These are phyloP conservation scores for Blastomyces parvus DNA, from an alignment of 2,329 filamentous ascomycete species.

Conservation along the genomic window DNA sequence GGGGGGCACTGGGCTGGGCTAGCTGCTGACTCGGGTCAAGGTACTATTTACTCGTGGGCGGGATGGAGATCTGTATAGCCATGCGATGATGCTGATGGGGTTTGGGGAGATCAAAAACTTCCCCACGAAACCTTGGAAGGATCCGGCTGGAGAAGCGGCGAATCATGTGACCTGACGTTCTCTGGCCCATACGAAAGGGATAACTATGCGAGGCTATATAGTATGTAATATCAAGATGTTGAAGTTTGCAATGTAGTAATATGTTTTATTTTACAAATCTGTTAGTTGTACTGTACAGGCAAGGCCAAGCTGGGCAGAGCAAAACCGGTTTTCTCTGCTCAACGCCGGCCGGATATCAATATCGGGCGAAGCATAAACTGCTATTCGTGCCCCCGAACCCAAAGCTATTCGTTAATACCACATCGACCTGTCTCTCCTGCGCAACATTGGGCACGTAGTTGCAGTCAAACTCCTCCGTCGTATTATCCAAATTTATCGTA, in stretches of 20 bases:
- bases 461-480: constrained; percentile 60
- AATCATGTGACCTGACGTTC: neutral
- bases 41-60: neutral
- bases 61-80: neutral
- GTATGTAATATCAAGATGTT: neutral
- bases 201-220: neutral
- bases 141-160: neutral
- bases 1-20: neutral
- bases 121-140: too few relatives aligned
- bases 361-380: constrained; percentile 60
- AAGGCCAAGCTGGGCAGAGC: neutral
- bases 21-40: neutral
- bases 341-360: constrained; percentile 8
- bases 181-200: neutral
- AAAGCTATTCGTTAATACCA: constrained; percentile 89
- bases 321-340: constrained; percentile 2
- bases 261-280: neutral
- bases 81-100: neutral
- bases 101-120: neutral
- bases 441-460: constrained; percentile 71
- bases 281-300: neutral
- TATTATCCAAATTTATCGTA: constrained; percentile 68
- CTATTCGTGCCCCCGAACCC: constrained; percentile 97
- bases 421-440: constrained; percentile 60
- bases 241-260: neutral